These are phyloP conservation scores for Closterium sp. DNA, from an alignment of 139 green algal species.

Conservation along the genomic window DNA sequence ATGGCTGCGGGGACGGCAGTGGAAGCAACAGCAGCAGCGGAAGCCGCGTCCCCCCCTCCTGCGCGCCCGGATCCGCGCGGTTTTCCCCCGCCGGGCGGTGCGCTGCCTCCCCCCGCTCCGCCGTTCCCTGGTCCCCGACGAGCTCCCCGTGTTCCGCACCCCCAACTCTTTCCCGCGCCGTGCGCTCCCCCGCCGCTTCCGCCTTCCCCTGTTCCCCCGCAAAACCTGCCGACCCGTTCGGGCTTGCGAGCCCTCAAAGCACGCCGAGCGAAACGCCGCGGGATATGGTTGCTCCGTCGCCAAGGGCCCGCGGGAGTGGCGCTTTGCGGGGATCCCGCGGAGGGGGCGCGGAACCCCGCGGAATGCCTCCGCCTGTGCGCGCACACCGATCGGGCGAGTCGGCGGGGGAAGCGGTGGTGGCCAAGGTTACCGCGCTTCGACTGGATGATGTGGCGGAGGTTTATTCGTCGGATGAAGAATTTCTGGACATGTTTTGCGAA, in stretches of 20 bases:
- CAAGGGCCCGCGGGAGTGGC: not conserved
- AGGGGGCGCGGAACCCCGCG: no score
- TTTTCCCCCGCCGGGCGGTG: not conserved
- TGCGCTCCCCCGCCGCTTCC: not conserved
- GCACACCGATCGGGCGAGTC: not conserved
- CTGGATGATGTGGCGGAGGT: not conserved
- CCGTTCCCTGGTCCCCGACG: not conserved
- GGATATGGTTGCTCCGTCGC: not conserved
- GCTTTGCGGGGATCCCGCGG: not conserved
- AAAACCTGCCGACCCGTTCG: not conserved
- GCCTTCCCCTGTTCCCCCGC: not conserved
- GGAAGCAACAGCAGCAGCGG: not conserved
- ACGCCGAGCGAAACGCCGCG: not conserved
- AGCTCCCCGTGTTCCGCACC: not conserved
- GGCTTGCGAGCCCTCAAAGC: not conserved
- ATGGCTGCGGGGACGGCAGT: not conserved
- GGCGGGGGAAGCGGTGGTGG: not conserved
- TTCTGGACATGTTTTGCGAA: not conserved
- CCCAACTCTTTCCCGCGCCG: not conserved
- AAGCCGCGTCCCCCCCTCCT: not conserved
- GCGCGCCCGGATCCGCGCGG: not conserved
- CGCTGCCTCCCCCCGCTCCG: not conserved
- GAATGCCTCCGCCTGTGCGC: not conserved
- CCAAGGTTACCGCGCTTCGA: not conserved
- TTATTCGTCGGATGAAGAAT: not conserved